Evolutionary conservation across 768 basidiomycete species (phyloP).

Genomic region (Boletus fagicola): DNA sequence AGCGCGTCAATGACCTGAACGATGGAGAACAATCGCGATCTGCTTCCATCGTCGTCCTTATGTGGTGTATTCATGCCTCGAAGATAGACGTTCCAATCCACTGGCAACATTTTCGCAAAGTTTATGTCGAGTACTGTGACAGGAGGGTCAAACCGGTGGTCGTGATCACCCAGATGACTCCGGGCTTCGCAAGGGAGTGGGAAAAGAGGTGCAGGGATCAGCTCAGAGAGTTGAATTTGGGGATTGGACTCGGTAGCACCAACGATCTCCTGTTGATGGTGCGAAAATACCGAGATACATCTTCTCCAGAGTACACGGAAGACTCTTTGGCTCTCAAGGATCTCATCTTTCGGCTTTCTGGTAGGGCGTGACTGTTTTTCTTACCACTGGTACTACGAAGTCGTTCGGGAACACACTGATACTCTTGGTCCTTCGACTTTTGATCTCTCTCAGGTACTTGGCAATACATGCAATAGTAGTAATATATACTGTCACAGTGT

Average conservation of each 20-base stretch:
- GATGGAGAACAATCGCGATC: conserved; percentile 9
- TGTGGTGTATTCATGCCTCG: conserved; percentile 32
- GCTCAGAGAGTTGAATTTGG: conserved; percentile 12
- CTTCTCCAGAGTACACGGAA: conserved; percentile 19
- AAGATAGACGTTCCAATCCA: conserved; percentile 28
- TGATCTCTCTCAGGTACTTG: not conserved
- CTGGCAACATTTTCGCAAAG: conserved; percentile 28
- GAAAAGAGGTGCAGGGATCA: conserved; percentile 20
- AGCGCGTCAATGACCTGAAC: conserved; percentile 12
- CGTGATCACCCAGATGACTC: conserved; percentile 27
- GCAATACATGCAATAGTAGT: not conserved
- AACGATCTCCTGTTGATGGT: conserved; percentile 15
- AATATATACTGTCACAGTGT: not conserved
- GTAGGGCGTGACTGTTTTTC: not conserved
- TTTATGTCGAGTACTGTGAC: conserved; percentile 26
- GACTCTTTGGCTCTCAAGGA: conserved; percentile 20
- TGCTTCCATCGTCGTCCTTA: conserved; percentile 16
- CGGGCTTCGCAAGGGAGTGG: conserved; percentile 14
- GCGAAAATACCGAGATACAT: conserved; percentile 11
- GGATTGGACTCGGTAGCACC: not conserved
- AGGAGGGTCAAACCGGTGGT: conserved; percentile 26
- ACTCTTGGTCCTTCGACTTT: not conserved
- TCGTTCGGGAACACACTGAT: not conserved
- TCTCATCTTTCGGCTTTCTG: conserved; percentile 18
- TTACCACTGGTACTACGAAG: not conserved